Evolutionary conservation across 2,329 filamentous ascomycete genomes (phyloP).

Genomic region (Scedosporium dehoogii): DNA sequence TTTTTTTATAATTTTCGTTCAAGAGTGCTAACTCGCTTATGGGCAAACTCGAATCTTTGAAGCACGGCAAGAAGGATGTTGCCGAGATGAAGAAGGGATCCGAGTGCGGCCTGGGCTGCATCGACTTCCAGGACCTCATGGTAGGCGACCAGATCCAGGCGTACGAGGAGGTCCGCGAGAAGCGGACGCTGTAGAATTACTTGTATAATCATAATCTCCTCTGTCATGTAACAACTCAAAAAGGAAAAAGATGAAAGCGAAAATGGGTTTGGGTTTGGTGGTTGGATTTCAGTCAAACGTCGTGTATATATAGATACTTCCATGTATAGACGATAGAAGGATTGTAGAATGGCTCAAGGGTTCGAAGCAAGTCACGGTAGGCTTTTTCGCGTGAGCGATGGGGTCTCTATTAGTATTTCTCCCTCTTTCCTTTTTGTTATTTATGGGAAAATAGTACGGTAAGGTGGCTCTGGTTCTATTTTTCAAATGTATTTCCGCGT

Average conservation of each 20-base stretch:
- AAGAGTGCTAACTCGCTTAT: conserved; percentile 11
- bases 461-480: conserved; percentile 3
- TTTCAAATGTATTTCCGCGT: conserved; percentile 21
- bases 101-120: conserved; percentile 89
- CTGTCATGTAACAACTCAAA: background rate
- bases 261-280: background rate
- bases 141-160: conserved; percentile 80
- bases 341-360: no score
- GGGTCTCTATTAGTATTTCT: no score
- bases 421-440: no score
- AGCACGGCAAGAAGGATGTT: conserved; percentile 88
- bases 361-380: no score
- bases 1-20: conserved; percentile 2
- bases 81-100: conserved; percentile 79
- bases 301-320: no score
- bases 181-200: conserved; percentile 42
- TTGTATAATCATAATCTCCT: background rate
- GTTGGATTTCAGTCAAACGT: background rate
- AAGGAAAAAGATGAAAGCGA: background rate
- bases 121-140: conserved; percentile 66
- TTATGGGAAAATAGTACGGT: no score
- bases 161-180: conserved; percentile 70
- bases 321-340: no score
- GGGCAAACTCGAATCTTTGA: conserved; percentile 75
- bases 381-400: no score